Evolutionary conservation across 129 eudicot genomes (phyloP).

Genomic region (Cynara cardunculus): DNA sequence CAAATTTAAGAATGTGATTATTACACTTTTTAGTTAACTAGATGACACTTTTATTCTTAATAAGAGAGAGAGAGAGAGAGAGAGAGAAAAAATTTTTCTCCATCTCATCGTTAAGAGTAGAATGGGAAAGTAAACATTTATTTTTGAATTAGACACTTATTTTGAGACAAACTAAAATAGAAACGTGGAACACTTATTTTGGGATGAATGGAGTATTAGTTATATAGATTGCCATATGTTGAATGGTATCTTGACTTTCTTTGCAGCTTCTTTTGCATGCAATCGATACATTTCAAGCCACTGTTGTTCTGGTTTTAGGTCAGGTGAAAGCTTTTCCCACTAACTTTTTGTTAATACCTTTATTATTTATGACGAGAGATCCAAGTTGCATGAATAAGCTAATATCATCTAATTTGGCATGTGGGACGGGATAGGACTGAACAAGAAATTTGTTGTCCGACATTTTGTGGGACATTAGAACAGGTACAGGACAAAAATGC

Average conservation of each 20-base stretch:
- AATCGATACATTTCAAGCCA: conserved; percentile 77
- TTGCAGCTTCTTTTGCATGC: conserved; percentile 92
- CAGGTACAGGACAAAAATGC: not conserved
- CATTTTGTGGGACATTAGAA: not conserved
- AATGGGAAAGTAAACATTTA: too few relatives aligned
- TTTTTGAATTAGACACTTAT: not conserved
- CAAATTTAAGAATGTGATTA: not conserved
- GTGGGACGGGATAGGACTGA: not conserved
- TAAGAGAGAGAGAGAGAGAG: too few relatives aligned
- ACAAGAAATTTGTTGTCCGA: not conserved
- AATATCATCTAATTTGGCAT: not conserved
- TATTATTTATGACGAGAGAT: not conserved
- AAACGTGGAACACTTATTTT: not conserved
- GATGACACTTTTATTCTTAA: not conserved
- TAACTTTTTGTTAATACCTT: not conserved
- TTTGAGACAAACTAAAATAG: too few relatives aligned
- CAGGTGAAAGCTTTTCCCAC: conserved; percentile 49
- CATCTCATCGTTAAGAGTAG: too few relatives aligned
- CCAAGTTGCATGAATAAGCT: not conserved
- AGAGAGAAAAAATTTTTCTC: too few relatives aligned
- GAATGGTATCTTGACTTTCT: conserved; percentile 3
- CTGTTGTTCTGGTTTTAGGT: conserved; percentile 89
- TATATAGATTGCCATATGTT: not conserved
- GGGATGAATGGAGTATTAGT: not conserved
- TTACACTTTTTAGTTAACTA: not conserved